These are phyloP conservation scores for Psilocybe sp. DNA, from an alignment of 768 basidiomycete species.

Conservation along the genomic window DNA sequence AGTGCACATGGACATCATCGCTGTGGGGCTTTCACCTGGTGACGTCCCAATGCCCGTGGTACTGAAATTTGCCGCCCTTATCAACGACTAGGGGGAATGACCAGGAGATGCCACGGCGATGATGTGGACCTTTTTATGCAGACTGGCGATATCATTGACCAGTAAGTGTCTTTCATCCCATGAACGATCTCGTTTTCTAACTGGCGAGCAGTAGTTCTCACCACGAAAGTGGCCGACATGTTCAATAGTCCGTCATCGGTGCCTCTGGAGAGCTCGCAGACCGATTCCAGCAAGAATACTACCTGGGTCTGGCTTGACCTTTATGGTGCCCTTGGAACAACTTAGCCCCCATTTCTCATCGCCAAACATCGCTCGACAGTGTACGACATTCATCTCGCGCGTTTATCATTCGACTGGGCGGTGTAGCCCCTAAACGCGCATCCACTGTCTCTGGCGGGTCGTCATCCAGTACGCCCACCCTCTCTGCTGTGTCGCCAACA, in stretches of 20 bases:
- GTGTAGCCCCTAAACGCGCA: conserved; percentile 10
- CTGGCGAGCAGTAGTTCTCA: conserved; percentile 75
- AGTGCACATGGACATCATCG: no score
- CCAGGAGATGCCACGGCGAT: no score
- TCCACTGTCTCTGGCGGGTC: conserved; percentile 7
- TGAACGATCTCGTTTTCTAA: no score
- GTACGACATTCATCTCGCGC: conserved; percentile 69
- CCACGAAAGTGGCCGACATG: conserved; percentile 44
- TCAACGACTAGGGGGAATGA: no score
- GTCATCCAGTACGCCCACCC: conserved; percentile 7
- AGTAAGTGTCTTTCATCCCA: no score
- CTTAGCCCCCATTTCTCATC: conserved; percentile 81
- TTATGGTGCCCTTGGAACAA: conserved; percentile 56
- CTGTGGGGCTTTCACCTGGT: no score
- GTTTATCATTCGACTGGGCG: conserved; percentile 50
- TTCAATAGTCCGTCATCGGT: conserved; percentile 10
- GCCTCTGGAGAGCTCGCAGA: background rate
- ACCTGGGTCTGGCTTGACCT: conserved; percentile 69
- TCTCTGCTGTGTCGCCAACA: background rate
- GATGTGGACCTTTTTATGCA: no score
- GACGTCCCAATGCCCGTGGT: no score
- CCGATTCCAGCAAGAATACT: conserved; percentile 18
- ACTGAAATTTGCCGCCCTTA: no score
- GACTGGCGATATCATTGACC: no score
- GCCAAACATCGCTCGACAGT: conserved; percentile 72